Conservation (phyloP, 2,329 filamentous ascomycete genomes). For the Alternaria metachromatica region DNA sequence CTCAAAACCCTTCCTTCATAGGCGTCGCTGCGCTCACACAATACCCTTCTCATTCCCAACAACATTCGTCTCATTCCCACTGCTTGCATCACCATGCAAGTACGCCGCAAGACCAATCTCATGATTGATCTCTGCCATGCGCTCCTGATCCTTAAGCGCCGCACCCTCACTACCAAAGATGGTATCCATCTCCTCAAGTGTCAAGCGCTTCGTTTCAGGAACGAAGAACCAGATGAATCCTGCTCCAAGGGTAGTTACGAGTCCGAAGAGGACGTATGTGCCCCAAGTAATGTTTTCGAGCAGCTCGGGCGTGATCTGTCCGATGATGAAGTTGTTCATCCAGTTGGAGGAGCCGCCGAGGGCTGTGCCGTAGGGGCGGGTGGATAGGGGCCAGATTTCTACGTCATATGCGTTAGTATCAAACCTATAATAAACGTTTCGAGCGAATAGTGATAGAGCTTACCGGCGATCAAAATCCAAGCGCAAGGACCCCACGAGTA, state of each 20-base stretch:
- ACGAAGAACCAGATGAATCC: constrained; percentile 60
- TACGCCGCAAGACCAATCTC: constrained; percentile 68
- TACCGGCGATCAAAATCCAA: constrained; percentile 71
- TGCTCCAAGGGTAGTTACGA: constrained; percentile 68
- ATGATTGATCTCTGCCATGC: constrained; percentile 74
- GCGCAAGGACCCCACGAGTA: constrained; percentile 77
- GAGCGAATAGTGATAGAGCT: neutral
- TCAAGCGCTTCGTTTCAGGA: constrained; percentile 61
- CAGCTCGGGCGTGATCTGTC: constrained; percentile 74
- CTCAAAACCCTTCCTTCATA: neutral
- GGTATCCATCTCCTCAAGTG: constrained; percentile 66
- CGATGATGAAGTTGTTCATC: constrained; percentile 67
- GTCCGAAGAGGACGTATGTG: constrained; percentile 74
- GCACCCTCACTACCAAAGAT: constrained; percentile 71
- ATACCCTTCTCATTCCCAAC: constrained; percentile 23
- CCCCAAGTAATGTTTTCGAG: constrained; percentile 69
- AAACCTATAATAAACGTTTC: too few relatives aligned
- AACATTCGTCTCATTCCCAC: constrained; percentile 9
- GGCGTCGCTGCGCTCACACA: neutral
- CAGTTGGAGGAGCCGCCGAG: constrained; percentile 63
- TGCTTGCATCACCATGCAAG: constrained; percentile 6
- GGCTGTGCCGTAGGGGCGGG: constrained; percentile 71
- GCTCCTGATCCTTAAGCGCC: constrained; percentile 70
- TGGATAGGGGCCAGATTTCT: constrained; percentile 75
- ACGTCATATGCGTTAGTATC: too few relatives aligned